Percentiles rank a stretch among this genome's conserved stretches.
Conservation (phyloP, 225 moss, liverwort and hornwort species). For the Sphagnum contortum region DNA sequence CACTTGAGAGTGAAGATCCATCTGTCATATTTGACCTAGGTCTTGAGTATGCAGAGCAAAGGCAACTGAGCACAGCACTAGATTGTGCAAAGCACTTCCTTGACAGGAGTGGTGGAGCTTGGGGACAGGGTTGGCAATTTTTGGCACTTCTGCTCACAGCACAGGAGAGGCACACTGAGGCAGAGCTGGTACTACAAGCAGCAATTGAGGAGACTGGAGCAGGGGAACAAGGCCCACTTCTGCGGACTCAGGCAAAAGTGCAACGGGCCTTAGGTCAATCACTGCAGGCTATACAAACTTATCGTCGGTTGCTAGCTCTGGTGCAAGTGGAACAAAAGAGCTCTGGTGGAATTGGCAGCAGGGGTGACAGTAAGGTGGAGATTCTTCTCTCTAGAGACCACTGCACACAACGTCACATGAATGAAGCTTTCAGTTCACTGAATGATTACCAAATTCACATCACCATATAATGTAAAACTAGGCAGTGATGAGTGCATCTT, state of each 20-base stretch:
- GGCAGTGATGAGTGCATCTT: too few relatives aligned
- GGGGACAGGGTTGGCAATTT: constrained; percentile 65
- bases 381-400: too few relatives aligned
- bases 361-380: constrained; percentile 7
- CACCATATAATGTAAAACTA: too few relatives aligned
- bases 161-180: constrained; percentile 67
- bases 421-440: too few relatives aligned
- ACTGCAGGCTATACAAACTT: constrained; percentile 54
- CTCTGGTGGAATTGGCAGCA: constrained; percentile 25
- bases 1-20: constrained; percentile 55
- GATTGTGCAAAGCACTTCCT: constrained; percentile 76
- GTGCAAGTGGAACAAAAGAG: constrained; percentile 54
- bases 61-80: constrained; percentile 44
- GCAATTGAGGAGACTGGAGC: constrained; percentile 63
- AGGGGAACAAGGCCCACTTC: constrained; percentile 59
- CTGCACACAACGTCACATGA: too few relatives aligned
- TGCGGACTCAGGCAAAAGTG: constrained; percentile 71
- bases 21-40: constrained; percentile 71
- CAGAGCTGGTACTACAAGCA: constrained; percentile 57
- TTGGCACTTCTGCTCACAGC: constrained; percentile 65
- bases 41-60: constrained; percentile 60
- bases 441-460: too few relatives aligned
- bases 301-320: constrained; percentile 49
- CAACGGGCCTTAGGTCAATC: constrained; percentile 60
- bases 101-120: constrained; percentile 48